Evolutionary conservation across 495 filamentous ascomycete species (phyloP), one percentile per base, ranked within the genome.

Genomic region (Penicillium canariense): DNA sequence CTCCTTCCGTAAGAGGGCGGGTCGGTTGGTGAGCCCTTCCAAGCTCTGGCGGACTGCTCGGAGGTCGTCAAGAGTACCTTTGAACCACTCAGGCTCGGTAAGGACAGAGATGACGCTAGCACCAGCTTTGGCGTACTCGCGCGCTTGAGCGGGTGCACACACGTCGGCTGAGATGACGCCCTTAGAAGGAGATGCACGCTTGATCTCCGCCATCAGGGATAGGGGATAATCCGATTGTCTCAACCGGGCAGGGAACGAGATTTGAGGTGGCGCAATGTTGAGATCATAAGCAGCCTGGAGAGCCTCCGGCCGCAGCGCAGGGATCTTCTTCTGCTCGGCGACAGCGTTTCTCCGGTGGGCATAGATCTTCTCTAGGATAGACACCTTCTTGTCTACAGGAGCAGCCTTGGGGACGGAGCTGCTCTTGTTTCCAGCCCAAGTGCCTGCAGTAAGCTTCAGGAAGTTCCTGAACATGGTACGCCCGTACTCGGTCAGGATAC

Each of bases 41-140:
- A 99, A 76, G 38, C 88, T 90, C 67, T 91, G 89, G 11, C 94
- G 85, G 25, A 96, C 94, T 49, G 87, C 83, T 40, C 90, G 86
- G 31, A 99, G 76, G 67, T 99, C 94, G 48, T 99, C 94, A 48
- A 97, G 90, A 58, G 87, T 92, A 26, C 94, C 94, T 71, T 97
- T 97, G 76, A 99, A 99, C 91, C 91, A 99, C 61, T 97, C 87
- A 0, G 94, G 94, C 71, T 99, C 94, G 0, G 94, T 99, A 48
- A 99, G 83, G 11, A 99, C 95, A 10, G 92, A 97, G 60, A 98
- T 97, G 26, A 95, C 88, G 60, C 93, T 96, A 23, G 94, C 95
- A 18, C 94, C 95, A 12, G 95, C 91, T 7, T 91, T 81, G 11
- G 95, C 95, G 67, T 98, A 99, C 56, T 86, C 88, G 48, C 88